phyloP scores from a whole-genome alignment of 495 filamentous ascomycete species.

The Neurospora tetraspora region DNA sequence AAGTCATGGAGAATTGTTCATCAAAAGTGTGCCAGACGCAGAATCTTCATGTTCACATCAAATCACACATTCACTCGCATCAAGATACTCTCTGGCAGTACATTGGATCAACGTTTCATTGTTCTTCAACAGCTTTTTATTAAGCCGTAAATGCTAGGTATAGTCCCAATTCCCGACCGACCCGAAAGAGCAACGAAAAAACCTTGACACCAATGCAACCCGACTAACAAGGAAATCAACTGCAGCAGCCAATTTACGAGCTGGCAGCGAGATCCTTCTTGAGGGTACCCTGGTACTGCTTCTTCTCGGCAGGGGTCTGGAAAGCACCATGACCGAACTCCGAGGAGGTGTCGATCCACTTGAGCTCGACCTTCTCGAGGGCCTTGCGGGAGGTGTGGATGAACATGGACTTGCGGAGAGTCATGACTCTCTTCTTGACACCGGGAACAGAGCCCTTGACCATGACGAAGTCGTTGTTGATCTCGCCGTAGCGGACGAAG shows the following conservation, averaged over 20 bases:
- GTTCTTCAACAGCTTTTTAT: conserved; percentile 36
- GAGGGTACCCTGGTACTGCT: conserved; percentile 85
- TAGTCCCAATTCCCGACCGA: conserved; percentile 32
- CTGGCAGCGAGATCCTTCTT: conserved; percentile 88
- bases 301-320: conserved; percentile 97
- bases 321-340: conserved; percentile 99
- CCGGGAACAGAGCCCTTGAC: conserved; percentile 96
- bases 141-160: conserved; percentile 32
- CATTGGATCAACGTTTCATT: conserved; percentile 28
- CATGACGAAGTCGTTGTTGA: conserved; percentile 99
- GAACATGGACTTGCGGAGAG: conserved; percentile 98
- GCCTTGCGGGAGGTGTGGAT: conserved; percentile 88
- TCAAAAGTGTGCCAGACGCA: no score
- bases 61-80: conserved; percentile 3
- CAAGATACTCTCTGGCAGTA: conserved; percentile 7
- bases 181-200: conserved; percentile 34
- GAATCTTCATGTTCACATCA: background rate
- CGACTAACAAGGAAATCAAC: conserved; percentile 39
- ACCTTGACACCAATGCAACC: conserved; percentile 42
- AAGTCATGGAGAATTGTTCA: no score
- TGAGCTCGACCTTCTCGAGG: conserved; percentile 98
- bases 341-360: conserved; percentile 99
- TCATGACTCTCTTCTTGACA: conserved; percentile 99
- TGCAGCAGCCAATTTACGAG: conserved; percentile 44
- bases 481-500: conserved; percentile 97